A percentile compares a stretch with the other conserved stretches of the same genome.
Conservation (phyloP, 768 basidiomycete genomes). For the Paxillus rubicundulus region DNA sequence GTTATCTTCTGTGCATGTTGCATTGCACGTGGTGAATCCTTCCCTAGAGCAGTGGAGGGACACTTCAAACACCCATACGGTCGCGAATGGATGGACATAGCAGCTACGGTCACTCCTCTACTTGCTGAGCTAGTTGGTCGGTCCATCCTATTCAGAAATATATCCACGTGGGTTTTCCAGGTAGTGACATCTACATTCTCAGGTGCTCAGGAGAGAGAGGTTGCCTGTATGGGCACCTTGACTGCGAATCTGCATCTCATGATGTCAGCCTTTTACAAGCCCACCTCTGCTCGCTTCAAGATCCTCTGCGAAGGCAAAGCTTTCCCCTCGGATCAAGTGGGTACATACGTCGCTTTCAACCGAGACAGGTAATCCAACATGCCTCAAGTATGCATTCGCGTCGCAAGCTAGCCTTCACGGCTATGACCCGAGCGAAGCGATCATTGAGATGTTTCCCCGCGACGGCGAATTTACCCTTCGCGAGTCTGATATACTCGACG, state of each 20-base stretch:
- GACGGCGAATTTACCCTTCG: slow-evolving; percentile 82
- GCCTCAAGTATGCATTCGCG: slow-evolving; percentile 83
- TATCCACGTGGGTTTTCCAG: slow-evolving; percentile 4
- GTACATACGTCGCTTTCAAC: slow-evolving; percentile 21
- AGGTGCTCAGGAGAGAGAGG: slow-evolving; percentile 88
- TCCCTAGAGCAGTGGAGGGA: slow-evolving; percentile 73
- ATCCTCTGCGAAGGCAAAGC: slow-evolving; percentile 93
- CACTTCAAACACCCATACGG: slow-evolving; percentile 88
- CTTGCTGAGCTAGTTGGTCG: slow-evolving; percentile 83
- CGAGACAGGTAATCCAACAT: slow-evolving; percentile 13
- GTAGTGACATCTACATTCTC: slow-evolving; percentile 22
- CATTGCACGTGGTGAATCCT: slow-evolving; percentile 4
- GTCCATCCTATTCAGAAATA: slow-evolving; percentile 25
- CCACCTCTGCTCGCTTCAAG: slow-evolving; percentile 81
- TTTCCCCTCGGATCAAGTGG: slow-evolving; percentile 95
- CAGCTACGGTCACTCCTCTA: slow-evolving; percentile 65
- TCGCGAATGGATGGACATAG: slow-evolving; percentile 80
- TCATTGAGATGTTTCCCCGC: slow-evolving; percentile 79
- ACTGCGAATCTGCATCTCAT: slow-evolving; percentile 95
- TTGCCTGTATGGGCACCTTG: slow-evolving; percentile 92
- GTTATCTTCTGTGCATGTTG: slow-evolving; percentile 19
- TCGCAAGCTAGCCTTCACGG: slow-evolving; percentile 88
- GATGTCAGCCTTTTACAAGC: slow-evolving; percentile 93
- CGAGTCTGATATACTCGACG: slow-evolving; percentile 82
- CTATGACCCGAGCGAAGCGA: slow-evolving; percentile 64